These are phyloP conservation scores for Paraglomus brasilianum DNA, from an alignment of 192 early-diverging fungal species.

Conservation along the genomic window DNA sequence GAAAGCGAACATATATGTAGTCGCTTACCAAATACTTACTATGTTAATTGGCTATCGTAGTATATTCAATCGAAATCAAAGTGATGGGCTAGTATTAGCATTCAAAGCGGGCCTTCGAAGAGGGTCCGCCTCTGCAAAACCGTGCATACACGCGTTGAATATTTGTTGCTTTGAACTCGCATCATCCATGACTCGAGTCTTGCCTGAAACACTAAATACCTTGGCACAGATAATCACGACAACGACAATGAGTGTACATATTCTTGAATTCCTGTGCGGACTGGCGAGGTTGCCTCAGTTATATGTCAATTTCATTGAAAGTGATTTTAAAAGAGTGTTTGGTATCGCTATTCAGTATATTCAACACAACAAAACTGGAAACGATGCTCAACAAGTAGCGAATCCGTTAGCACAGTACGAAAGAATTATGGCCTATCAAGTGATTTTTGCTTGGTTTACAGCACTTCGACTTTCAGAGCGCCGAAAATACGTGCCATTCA, in stretches of 20 bases:
- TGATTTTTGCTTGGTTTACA: constrained; percentile 88
- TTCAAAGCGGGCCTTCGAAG: constrained; percentile 74
- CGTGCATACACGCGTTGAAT: constrained; percentile 79
- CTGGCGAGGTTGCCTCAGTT: constrained; percentile 78
- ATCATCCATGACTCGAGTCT: constrained; percentile 66
- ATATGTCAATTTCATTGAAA: constrained; percentile 74
- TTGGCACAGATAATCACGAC: constrained; percentile 85
- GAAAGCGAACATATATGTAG: constrained; percentile 65
- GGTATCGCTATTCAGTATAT: constrained; percentile 91
- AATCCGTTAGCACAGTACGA: constrained; percentile 76
- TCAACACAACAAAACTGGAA: constrained; percentile 44
- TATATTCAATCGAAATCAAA: constrained; percentile 63
- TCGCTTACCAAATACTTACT: constrained; percentile 60
- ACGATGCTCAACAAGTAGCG: constrained; percentile 9
- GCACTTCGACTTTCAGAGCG: constrained; percentile 73
- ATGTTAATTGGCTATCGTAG: constrained; percentile 67
- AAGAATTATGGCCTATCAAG: constrained; percentile 89
- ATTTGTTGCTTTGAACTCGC: constrained; percentile 83
- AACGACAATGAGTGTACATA: constrained; percentile 72
- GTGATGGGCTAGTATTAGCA: constrained; percentile 69
- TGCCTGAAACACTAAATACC: constrained; percentile 66
- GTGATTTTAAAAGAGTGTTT: constrained; percentile 86
- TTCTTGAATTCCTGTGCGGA: constrained; percentile 89
- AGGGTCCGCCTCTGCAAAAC: constrained; percentile 67
- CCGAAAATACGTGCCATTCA: constrained; percentile 74